Base-by-base conservation (phyloP, 2,329 filamentous ascomycete species). In the Nothopassalora personata region DNA sequence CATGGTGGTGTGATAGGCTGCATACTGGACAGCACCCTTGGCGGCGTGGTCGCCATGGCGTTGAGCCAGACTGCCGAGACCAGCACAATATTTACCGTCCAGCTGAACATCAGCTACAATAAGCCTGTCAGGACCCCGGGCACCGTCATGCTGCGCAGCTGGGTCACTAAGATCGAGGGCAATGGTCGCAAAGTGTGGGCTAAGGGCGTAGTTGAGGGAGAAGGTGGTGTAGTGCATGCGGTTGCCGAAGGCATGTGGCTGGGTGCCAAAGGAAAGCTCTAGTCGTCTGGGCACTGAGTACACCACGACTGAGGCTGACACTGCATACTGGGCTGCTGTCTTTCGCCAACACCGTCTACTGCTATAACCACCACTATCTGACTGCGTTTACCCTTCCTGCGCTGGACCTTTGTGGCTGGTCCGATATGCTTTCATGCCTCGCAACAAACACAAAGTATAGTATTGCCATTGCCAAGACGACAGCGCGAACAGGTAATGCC, bases 231-330 rank as follows among this genome's bases (percentile, higher is more conserved):
- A 13, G 58, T 66, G 19, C 60, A 64, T 56, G 64, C 63, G 9
- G 30, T 48, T 5, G 64, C 64, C 5, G 56, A 64, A 48, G 64
- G 64, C 4, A 58, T 66, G 61, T 66, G 64, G 64, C n/a, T 66
- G 47, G 51, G 64, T 9, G 46, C 46, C 28, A 48, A 48, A 33
- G 50, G 43, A 39, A 39, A 54, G 30, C n/a, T 51, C 7, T 51
- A 34, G 30, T 39, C 10, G 11, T 39, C 36, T 39, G 10, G 23
- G 23, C 3, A 23, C 23, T 23, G 23, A 23, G 23, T 23, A 23
- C 23, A 23, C 23, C 23, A 23, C 23, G 23, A 3, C 3, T 23
- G 23, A 2, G 23, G 23, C 23, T 23, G 23, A 23, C 23, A 23
- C 23, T 23, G 23, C 1, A 34, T 13, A 13, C 33, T 13, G 33